Base-by-base conservation (phyloP, 2,329 filamentous ascomycete genomes). In the Ophiostoma sp. region DNA sequence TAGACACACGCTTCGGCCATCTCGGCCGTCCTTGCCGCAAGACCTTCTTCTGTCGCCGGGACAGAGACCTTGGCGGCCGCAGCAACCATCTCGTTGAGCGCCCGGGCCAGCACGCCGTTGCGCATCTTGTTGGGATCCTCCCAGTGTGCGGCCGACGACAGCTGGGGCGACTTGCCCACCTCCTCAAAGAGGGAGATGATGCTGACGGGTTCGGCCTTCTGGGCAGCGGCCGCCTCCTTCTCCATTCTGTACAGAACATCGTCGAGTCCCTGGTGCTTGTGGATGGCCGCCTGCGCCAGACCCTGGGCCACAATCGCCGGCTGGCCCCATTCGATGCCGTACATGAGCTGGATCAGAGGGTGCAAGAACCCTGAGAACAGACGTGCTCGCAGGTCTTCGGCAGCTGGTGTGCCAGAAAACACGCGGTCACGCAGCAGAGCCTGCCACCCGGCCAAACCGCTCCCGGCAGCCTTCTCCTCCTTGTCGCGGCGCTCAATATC, bases 321-420 rank as follows among this genome's bases (percentile, higher is more conserved):
- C 79, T 97, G 93, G 11, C 87, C 80, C 83, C 94, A 97, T 79
- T 97, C 94, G 48, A 97, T 80, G 4, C 92, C 94, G 79, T 94
- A 97, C 68, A 94, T 92, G 25, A 97, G 86, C 79, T 97, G 93
- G 75, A 97, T 95, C 19, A 96, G 83, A 1, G 94, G 93, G 78
- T 97, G 93, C 1, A 94, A 77, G 75, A 95, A 87, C 0, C 92
- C 91, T 19, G 86, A 87, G 78, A 89, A 94, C 78, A 95, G 83
- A 22, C 94, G 86, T 1, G 85, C 84, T 2, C 95, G 82, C 84
- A 97, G 84, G 75, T 91, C 89, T 52, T 94, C 88, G 4, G 91
- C 90, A 59, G 86, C 82, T 59, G 89, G 86, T 72, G 91, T 88
- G 1, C 87, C 88, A 2, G 87, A 85, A 79, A 97, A 93, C 0